Evolutionary conservation across 257 asterid species (phyloP), one percentile per base, ranked within the genome.

Genomic region (Petunia secreta): DNA sequence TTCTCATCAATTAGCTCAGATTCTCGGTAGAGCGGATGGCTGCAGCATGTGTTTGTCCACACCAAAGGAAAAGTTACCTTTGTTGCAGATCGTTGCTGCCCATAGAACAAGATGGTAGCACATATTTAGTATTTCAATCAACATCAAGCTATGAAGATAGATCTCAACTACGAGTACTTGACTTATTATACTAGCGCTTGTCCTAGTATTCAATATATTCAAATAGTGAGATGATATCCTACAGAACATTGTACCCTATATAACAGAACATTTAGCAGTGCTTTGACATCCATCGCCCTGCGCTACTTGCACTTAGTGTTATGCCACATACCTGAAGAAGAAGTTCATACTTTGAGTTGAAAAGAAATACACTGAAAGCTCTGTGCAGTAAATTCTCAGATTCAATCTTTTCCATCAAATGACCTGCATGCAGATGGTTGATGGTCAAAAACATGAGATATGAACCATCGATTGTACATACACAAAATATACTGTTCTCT

Each of bases 41-140:
- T 95, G 90, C 98, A 95, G 84, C 98, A 95, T 62, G 98, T 93
- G 92, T 95, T 95, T 50, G 98, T 95, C 98, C 98, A 95, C 77
- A 95, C 98, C 83, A 90, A 76, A 39, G 98, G 98, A 85, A 95
- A 95, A 57, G 98, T 95, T 75, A 95, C 98, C 91, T 95, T 95
- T 78, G 98, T 91, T 77, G 97, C 89, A 64, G 98, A 95, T 67
- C 98, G 91, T 95, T 91, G 98, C 98, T 95, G 92, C 88, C 85
- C 53, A 78, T 9, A 83, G 39, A 66, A 65, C 53, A 39, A 41
- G 34, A 40, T 40, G 40, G 25, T 10, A 73, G 11, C 36, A 50
- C 6, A 73, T 48, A 10, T 73, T 13, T 48, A 50, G 78, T 13
- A 4, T 34, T 73, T 36, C 36, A 73, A 50, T 73, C 62, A 25